Percentiles rank a stretch among this genome's conserved stretches.
Evolutionary conservation across 2,329 filamentous ascomycete genomes (phyloP).

Genomic region (Cordyceps militaris): DNA sequence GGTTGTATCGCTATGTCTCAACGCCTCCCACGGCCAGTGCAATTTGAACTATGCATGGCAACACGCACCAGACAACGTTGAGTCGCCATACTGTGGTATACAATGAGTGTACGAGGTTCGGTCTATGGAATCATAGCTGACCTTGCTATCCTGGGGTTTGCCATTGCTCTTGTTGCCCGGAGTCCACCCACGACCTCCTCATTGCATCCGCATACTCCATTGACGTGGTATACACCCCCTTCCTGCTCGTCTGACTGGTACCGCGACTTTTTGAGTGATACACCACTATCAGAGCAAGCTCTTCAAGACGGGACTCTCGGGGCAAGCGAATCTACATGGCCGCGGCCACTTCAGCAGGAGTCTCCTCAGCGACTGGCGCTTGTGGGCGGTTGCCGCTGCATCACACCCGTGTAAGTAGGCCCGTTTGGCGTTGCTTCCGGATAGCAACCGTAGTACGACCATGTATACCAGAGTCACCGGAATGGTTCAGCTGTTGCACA

Average conservation of each 20-base stretch:
- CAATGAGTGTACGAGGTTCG: not conserved
- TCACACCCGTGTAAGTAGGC: too few relatives aligned
- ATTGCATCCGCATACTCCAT: not conserved
- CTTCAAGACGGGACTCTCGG: not conserved
- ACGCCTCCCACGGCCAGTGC: not conserved
- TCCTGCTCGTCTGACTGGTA: not conserved
- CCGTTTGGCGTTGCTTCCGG: too few relatives aligned
- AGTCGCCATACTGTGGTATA: not conserved
- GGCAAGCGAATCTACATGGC: not conserved
- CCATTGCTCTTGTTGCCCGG: not conserved
- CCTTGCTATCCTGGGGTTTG: not conserved
- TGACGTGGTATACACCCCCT: not conserved
- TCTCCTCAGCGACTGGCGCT: not conserved
- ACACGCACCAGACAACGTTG: not conserved
- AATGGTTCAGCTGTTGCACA: too few relatives aligned
- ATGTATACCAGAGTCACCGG: too few relatives aligned
- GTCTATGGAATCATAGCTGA: not conserved
- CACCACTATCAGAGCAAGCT: not conserved
- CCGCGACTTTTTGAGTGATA: not conserved
- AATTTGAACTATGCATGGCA: not conserved
- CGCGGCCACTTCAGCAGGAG: not conserved
- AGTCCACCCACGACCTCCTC: not conserved
- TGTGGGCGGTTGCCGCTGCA: not conserved
- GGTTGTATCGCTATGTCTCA: not conserved
- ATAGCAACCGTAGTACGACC: too few relatives aligned